Base-by-base conservation (phyloP, 768 basidiomycete species). In the Omphalotus guepiniiformis region DNA sequence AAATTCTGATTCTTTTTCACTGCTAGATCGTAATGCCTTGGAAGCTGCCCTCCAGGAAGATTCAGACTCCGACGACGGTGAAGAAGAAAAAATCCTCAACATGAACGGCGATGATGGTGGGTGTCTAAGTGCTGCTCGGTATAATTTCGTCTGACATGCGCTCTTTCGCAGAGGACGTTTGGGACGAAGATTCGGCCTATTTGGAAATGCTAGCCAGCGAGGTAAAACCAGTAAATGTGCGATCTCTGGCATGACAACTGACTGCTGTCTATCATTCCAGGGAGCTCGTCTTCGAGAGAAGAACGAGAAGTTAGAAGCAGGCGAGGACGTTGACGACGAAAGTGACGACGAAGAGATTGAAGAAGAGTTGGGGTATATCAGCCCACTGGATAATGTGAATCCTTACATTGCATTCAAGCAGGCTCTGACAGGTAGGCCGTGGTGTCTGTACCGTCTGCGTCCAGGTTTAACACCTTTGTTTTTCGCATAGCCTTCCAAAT, bases 101-200 rank as follows among this genome's bases (percentile, higher is more conserved):
- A 60, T 86, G 57, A 80, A 77, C 38, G 85, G 81, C 47, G 85
- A 87, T 36, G 84, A 85, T 57, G 80, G 82, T 76, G 47, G 49
- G 48, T 35, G 2, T 16, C 11, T 5, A 5, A 7, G 7, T 30
- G 18, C 16, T 35, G 18, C 47, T 53, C 13, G 52, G 16, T 13
- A 22, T 2, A 6, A 21, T 29, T n/a, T 19, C 30, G 4, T 8
- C 7, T 7, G 2, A 19, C 22, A 6, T 19, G 18, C 9, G 51
- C 55, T 50, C 30, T 52, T 49, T 40, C 32, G 46, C 51, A 83
- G 90, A 88, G 60, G 92, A 94, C 62, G 88, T 93, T 13, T 92
- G 86, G 83, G 91, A 93, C 57, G 85, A 88, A 49, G 88, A 92
- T 55, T 90, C 89, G 6, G 88, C 85, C 6, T 94, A 93, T 60